phyloP scores from a whole-genome alignment of 177 flowering plant genomes.

The Vitis hybrid region DNA sequence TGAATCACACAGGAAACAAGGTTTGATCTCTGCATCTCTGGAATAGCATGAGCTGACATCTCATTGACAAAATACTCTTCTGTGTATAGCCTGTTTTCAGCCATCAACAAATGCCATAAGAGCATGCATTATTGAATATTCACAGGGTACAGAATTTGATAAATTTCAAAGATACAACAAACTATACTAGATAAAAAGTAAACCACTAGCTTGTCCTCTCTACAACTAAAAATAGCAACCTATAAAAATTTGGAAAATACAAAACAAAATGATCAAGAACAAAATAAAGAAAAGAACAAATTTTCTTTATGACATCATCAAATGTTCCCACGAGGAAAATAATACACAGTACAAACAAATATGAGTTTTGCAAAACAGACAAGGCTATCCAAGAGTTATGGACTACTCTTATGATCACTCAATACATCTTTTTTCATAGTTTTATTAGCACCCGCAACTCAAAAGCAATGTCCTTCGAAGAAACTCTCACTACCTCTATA shows the following conservation, averaged over 20 bases:
- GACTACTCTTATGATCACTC: no score
- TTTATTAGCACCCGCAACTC: no score
- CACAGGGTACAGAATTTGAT: background rate
- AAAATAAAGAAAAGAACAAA: no score
- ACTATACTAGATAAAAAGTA: background rate
- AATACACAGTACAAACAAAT: no score
- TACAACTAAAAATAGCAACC: background rate
- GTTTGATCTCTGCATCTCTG: constrained; percentile 95
- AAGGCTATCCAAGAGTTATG: no score
- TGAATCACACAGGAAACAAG: constrained; percentile 90
- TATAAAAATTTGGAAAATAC: background rate
- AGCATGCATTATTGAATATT: no score
- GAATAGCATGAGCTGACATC: constrained; percentile 83
- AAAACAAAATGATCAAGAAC: background rate
- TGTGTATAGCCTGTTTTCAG: constrained; percentile 71
- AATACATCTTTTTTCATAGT: no score
- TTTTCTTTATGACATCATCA: no score
- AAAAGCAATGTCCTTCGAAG: no score
- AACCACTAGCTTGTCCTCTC: background rate
- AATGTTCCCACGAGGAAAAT: no score
- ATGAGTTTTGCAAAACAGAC: no score
- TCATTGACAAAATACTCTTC: constrained; percentile 78
- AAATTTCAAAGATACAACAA: background rate
- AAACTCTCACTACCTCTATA: no score
- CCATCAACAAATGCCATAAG: constrained; percentile 1